These are phyloP conservation scores for Saposhnikovia divaricata DNA, from an alignment of 129 eudicot species.

Conservation along the genomic window DNA sequence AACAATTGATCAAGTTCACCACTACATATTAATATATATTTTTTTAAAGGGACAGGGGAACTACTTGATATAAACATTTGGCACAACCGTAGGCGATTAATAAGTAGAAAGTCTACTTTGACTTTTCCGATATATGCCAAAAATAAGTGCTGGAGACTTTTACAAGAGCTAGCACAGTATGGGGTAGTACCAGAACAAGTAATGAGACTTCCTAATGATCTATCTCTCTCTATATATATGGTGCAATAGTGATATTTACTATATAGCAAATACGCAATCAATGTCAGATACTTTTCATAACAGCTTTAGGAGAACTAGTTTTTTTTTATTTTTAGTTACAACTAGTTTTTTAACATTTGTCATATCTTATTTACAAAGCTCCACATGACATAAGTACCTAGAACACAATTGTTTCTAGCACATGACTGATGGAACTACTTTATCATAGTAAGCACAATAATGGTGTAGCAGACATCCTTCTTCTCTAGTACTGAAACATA, in stretches of 20 bases:
- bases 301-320: background rate
- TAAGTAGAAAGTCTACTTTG: background rate
- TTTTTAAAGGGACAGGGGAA: background rate
- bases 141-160: no score
- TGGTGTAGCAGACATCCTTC: background rate
- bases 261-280: background rate
- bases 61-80: background rate
- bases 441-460: background rate
- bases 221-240: no score
- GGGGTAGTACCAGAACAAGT: no score
- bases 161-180: no score
- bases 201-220: no score
- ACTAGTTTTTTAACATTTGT: background rate
- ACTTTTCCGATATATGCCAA: background rate
- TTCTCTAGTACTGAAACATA: background rate
- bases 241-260: background rate
- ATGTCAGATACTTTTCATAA: background rate
- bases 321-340: background rate
- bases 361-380: background rate
- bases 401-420: background rate
- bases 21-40: background rate
- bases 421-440: background rate
- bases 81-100: background rate
- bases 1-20: background rate
- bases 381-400: background rate